Conservation (phyloP, 495 filamentous ascomycete species). For the Talaromyces wortmannii region DNA sequence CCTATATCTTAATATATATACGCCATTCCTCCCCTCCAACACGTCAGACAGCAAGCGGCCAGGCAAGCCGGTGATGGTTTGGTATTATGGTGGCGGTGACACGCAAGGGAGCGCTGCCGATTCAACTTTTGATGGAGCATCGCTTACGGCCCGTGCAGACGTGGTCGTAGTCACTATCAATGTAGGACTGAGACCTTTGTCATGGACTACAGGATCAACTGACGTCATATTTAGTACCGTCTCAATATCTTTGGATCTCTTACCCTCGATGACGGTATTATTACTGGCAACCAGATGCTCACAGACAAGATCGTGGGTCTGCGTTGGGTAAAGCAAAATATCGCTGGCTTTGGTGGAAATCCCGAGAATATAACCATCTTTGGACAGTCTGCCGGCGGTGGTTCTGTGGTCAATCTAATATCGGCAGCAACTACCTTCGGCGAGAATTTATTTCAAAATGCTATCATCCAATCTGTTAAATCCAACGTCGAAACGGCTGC, state of each 20-base stretch:
- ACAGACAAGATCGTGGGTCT: constrained; percentile 31
- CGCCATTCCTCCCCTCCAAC: not conserved
- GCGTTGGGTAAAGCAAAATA: constrained; percentile 44
- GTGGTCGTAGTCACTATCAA: not conserved
- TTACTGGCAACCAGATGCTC: constrained; percentile 27
- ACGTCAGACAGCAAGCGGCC: not conserved
- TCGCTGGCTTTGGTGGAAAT: constrained; percentile 43
- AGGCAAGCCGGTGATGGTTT: not conserved
- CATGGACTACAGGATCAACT: too few relatives aligned
- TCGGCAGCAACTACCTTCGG: too few relatives aligned
- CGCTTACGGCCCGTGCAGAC: not conserved
- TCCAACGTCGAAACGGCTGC: too few relatives aligned
- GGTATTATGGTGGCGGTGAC: not conserved
- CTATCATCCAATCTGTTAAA: too few relatives aligned
- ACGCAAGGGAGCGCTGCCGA: too few relatives aligned
- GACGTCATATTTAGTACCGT: not conserved
- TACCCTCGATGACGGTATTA: not conserved
- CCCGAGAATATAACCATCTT: constrained; percentile 55
- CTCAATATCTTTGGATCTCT: not conserved
- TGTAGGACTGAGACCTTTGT: not conserved
- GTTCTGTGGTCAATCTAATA: too few relatives aligned
- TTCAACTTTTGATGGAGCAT: too few relatives aligned
- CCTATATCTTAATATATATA: not conserved
- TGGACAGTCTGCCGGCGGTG: constrained; percentile 46
- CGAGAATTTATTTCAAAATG: too few relatives aligned